Evolutionary conservation across 768 basidiomycete species (phyloP).

Genomic region (Kwoniella dejecticola): DNA sequence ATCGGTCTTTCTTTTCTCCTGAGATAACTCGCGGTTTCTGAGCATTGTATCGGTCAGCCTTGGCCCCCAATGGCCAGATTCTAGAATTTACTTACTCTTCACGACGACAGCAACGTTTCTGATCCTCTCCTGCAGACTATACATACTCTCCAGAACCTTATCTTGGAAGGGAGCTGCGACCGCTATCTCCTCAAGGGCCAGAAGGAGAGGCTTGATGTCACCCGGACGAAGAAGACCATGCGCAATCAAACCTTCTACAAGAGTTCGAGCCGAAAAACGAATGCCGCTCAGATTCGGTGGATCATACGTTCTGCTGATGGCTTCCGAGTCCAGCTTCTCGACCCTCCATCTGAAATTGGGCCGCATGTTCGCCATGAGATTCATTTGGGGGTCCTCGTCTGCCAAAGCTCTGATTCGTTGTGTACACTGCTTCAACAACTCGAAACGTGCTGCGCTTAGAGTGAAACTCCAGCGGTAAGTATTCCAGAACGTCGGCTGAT

Average conservation of each 20-base stretch:
- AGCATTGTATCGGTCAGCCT: background rate
- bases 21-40: conserved; percentile 35
- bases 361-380: conserved; percentile 25
- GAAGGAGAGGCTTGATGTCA: conserved; percentile 23
- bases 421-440: conserved; percentile 21
- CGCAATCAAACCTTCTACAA: conserved; percentile 51
- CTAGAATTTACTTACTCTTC: conserved; percentile 28
- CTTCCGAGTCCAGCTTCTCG: conserved; percentile 14
- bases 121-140: conserved; percentile 43
- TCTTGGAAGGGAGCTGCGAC: conserved; percentile 32
- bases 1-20: conserved; percentile 16
- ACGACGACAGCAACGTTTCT: conserved; percentile 37
- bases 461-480: conserved; percentile 43
- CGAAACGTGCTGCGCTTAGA: conserved; percentile 9
- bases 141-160: conserved; percentile 44
- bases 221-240: conserved; percentile 44
- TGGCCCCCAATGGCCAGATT: background rate
- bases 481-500: conserved; percentile 48
- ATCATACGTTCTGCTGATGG: conserved; percentile 14
- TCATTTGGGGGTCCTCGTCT: conserved; percentile 36
- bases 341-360: conserved; percentile 14
- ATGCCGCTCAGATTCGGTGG: conserved; percentile 25
- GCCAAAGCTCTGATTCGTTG: conserved; percentile 33
- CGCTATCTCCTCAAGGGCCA: conserved; percentile 27
- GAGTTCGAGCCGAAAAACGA: conserved; percentile 40